Conservation (phyloP, 495 filamentous ascomycete species). For the Xylaria flabelliformis region DNA sequence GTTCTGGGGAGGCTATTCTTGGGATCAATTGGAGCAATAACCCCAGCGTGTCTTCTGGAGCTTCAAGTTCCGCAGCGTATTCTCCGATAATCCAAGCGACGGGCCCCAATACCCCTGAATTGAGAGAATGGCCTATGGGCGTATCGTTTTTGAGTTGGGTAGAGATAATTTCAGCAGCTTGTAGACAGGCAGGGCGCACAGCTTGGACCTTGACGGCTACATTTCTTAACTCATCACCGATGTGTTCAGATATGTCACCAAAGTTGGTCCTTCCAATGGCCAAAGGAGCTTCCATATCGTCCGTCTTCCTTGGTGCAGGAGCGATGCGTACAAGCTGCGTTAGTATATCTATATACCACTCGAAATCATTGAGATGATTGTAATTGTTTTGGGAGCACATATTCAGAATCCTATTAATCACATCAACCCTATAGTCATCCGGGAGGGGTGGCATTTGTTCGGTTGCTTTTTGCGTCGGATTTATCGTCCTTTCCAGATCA, state of each 20-base stretch:
- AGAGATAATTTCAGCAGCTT: conserved; percentile 82
- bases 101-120: conserved; percentile 69
- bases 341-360: conserved; percentile 92
- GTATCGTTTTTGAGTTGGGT: conserved; percentile 52
- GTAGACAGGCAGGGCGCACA: conserved; percentile 75
- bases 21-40: conserved; percentile 74
- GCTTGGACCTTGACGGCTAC: conserved; percentile 90
- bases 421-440: conserved; percentile 79
- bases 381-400: conserved; percentile 95
- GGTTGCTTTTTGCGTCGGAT: conserved; percentile 40
- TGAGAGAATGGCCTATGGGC: conserved; percentile 44
- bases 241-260: conserved; percentile 67
- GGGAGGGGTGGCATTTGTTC: conserved; percentile 64
- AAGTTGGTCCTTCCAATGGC: conserved; percentile 36
- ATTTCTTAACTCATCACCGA: conserved; percentile 85
- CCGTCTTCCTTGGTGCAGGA: conserved; percentile 43
- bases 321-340: conserved; percentile 79
- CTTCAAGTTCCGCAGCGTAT: conserved; percentile 71
- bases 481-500: conserved; percentile 51
- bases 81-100: conserved; percentile 88
- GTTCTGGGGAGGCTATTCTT: conserved; percentile 60
- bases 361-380: conserved; percentile 83
- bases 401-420: conserved; percentile 79
- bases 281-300: conserved; percentile 51
- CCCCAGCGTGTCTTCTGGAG: conserved; percentile 68